Conservation (phyloP, 169 alveolate genomes). For the Eimeria zaria region DNA sequence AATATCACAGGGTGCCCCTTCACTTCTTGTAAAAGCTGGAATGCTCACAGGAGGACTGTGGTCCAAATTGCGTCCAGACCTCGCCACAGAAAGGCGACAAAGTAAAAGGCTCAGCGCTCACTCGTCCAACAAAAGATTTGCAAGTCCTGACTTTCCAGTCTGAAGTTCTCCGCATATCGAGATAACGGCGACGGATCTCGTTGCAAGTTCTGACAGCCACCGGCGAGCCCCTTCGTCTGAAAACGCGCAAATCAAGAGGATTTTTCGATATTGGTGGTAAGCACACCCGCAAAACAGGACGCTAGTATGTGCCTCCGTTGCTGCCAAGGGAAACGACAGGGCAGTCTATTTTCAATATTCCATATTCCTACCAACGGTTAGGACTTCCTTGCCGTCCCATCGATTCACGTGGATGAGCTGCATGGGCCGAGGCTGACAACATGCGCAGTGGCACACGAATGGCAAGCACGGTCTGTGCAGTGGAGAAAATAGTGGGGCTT, state of each 20-base stretch:
- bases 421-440: constrained; percentile 72
- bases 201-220: constrained; percentile 64
- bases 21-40: background rate
- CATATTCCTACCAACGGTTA: constrained; percentile 74
- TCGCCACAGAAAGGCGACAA: background rate
- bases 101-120: background rate
- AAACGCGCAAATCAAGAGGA: background rate
- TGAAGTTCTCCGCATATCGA: constrained; percentile 80
- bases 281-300: background rate
- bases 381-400: constrained; percentile 85
- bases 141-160: constrained; percentile 79
- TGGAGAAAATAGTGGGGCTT: background rate
- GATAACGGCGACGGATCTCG: constrained; percentile 73
- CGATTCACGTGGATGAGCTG: constrained; percentile 84
- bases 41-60: background rate
- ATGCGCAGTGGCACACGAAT: background rate
- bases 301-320: background rate
- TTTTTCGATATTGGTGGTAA: background rate
- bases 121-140: constrained; percentile 82
- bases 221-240: constrained; percentile 80
- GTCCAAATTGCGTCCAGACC: background rate
- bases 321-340: background rate
- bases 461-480: background rate
- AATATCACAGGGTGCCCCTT: background rate
- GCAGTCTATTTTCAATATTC: background rate